Base-by-base conservation (phyloP, 352 stramenopile genomes). In the Globisporangium cylindrosporum region DNA sequence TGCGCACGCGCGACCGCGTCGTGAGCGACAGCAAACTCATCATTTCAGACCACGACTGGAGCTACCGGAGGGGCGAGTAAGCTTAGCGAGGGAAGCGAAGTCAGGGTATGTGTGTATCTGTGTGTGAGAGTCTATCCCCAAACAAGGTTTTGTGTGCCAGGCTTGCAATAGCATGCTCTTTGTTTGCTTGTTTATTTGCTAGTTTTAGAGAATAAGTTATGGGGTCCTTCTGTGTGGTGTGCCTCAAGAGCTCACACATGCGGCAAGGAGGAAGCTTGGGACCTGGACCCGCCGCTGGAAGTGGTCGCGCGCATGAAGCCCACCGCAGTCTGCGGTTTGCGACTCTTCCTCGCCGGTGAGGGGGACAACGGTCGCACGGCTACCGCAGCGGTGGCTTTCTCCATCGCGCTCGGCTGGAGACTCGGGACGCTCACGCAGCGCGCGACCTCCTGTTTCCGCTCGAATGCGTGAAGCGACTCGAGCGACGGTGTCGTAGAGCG, bases 381-480 rank as follows among this genome's bases (percentile, higher is more conserved):
- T 2, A 59, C 48, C 6, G 76, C 70, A 14, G 73, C 72, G 1
- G 68, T 18, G 20, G 78, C 81, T 38, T 74, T 72, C 48, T 91
- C 81, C 83, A 91, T 90, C 0, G 81, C 74, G 15, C 79, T 86
- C 1, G 79, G 81, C 5, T 82, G 73, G 20, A 91, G 70, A 54
- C 71, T 81, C 41, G 83, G 83, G 20, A 91, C 83, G 18, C 78
- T 89, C 18, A 85, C 69, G 34, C 81, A 89, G 5, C 80, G 77
- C 9, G 66, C 53, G 29, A 91, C 78, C 48, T 90, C 78, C 20
- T 82, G 70, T 2, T 71, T 67, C 27, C 61, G 65, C 32, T 80
- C 68, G 2, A 66, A 61, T 4, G 48, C 41, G 7, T 64, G 49
- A 6, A 88, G 69, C 0, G 64, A 48, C 2, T 76, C 69, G 55